phyloP scores from a whole-genome alignment of 2,329 filamentous ascomycete species.

The Cordyceps javanica region DNA sequence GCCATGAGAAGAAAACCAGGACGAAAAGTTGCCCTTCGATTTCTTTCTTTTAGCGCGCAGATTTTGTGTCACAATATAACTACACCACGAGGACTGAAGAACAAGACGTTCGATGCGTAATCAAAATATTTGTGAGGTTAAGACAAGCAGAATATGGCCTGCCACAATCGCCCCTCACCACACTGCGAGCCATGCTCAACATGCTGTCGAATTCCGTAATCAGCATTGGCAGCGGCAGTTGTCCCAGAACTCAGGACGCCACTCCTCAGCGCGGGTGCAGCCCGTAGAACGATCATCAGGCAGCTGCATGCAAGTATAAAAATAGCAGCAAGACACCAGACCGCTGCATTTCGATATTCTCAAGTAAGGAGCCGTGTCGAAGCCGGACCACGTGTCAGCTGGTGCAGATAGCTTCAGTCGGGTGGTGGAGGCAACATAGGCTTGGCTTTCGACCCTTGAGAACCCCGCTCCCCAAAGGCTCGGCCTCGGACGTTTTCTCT shows the following conservation, averaged over 20 bases:
- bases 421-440: not conserved
- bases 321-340: constrained; percentile 5
- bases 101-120: not conserved
- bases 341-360: not conserved
- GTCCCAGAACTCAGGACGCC: not conserved
- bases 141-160: not conserved
- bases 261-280: not conserved
- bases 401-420: not conserved
- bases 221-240: not conserved
- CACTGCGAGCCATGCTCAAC: not conserved
- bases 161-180: not conserved
- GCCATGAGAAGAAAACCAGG: too few relatives aligned
- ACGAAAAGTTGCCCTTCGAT: too few relatives aligned
- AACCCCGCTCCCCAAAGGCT: not conserved
- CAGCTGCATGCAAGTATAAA: not conserved
- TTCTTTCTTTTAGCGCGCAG: too few relatives aligned
- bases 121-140: not conserved
- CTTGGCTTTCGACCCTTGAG: not conserved
- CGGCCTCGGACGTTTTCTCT: not conserved
- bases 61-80: not conserved
- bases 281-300: not conserved
- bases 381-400: not conserved
- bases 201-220: not conserved
- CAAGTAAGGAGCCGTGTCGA: not conserved
- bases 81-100: not conserved